Evolutionary conservation across 2,329 filamentous ascomycete species (phyloP).

Genomic region (Xylariaceae sp.): DNA sequence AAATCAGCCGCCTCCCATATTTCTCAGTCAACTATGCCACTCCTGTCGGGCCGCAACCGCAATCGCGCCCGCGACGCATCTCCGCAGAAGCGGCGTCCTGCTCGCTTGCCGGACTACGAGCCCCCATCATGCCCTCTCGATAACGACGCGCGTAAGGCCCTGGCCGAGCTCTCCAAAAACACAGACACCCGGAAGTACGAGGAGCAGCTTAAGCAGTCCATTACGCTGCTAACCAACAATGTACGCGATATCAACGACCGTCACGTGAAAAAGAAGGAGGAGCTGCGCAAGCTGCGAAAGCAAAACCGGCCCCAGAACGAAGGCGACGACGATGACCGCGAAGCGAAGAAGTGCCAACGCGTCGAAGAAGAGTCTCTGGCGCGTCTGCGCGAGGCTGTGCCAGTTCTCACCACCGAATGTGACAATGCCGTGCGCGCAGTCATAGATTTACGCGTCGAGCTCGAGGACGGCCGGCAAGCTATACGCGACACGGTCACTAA

Average conservation of each 20-base stretch:
- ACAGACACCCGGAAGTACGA: conserved; percentile 42
- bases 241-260: conserved; percentile 50
- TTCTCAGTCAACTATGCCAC: conserved; percentile 11
- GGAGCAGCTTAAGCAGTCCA: conserved; percentile 43
- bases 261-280: conserved; percentile 35
- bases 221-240: conserved; percentile 41
- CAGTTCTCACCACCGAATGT: conserved; percentile 41
- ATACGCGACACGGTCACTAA: conserved; percentile 38
- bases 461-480: conserved; percentile 44
- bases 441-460: conserved; percentile 47
- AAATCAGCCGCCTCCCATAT: not conserved
- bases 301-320: conserved; percentile 24
- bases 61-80: conserved; percentile 9
- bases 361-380: conserved; percentile 38
- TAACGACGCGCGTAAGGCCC: conserved; percentile 35
- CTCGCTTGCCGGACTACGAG: conserved; percentile 48
- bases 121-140: conserved; percentile 45
- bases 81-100: conserved; percentile 15
- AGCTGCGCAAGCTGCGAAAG: conserved; percentile 34
- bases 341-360: conserved; percentile 36
- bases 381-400: conserved; percentile 40
- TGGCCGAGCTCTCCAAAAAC: conserved; percentile 43
- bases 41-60: conserved; percentile 17
- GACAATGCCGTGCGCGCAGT: conserved; percentile 46
- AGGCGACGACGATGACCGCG: conserved; percentile 27